Conservation (phyloP, 306 rosid genomes). For the Boehmeria nivea region DNA sequence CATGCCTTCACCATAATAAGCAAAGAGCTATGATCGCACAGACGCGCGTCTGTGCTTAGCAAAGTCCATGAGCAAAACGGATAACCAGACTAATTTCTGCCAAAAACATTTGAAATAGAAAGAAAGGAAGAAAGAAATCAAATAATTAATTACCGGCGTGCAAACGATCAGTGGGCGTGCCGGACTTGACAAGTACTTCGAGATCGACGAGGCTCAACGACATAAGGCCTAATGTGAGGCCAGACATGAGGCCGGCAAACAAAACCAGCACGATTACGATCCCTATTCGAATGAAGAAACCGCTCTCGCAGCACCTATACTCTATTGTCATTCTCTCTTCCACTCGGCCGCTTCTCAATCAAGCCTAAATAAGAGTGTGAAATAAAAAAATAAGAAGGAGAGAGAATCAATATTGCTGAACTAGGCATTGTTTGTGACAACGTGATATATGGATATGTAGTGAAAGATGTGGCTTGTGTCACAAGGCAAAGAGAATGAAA, state of each 20-base stretch:
- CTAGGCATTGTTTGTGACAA: not conserved
- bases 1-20: too few relatives aligned
- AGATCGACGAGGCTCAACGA: conserved; percentile 80
- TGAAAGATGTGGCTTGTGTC: not conserved
- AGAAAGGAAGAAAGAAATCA: too few relatives aligned
- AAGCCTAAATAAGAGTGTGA: not conserved
- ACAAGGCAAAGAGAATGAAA: not conserved
- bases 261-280: conserved; percentile 39
- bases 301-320: conserved; percentile 36
- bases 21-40: too few relatives aligned
- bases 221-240: conserved; percentile 82
- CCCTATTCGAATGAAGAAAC: conserved; percentile 37
- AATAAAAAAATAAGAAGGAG: not conserved
- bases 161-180: conserved; percentile 44
- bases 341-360: not conserved
- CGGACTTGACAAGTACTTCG: conserved; percentile 77
- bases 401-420: not conserved
- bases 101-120: too few relatives aligned
- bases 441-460: not conserved
- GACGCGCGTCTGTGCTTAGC: too few relatives aligned
- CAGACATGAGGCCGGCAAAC: conserved; percentile 81
- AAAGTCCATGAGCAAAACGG: too few relatives aligned
- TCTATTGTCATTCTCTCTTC: conserved; percentile 36
- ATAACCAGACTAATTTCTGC: too few relatives aligned
- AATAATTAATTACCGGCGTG: conserved; percentile 59